Evolutionary conservation across 805 yeast genomes (phyloP).

Genomic region (Jamesozyma spencerorum): DNA sequence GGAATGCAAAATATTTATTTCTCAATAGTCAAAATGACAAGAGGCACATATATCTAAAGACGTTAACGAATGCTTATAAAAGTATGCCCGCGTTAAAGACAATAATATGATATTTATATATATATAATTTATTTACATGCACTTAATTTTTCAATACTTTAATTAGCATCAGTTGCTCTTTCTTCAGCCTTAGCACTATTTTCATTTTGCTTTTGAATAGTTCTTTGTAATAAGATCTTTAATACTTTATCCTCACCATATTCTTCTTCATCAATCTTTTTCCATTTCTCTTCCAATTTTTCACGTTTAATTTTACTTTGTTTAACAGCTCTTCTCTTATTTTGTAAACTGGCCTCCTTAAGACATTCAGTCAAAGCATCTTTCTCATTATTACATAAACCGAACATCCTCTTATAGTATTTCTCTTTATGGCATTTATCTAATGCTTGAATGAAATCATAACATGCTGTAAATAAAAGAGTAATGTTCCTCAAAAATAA

Average conservation of each 20-base stretch:
- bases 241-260: constrained; percentile 69
- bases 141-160: background rate
- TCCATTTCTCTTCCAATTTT: constrained; percentile 46
- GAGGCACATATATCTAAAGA: constrained; percentile 28
- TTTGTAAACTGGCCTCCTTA: constrained; percentile 61
- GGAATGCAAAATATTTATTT: constrained; percentile 35
- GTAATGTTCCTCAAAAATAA: background rate
- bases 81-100: constrained; percentile 3
- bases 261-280: constrained; percentile 61
- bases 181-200: background rate
- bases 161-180: background rate
- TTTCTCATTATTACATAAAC: constrained; percentile 77
- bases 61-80: constrained; percentile 22
- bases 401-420: constrained; percentile 61
- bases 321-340: constrained; percentile 45
- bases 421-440: constrained; percentile 79
- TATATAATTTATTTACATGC: background rate
- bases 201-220: background rate
- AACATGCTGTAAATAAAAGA: constrained; percentile 44
- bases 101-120: background rate
- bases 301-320: constrained; percentile 49
- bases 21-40: constrained; percentile 31
- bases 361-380: constrained; percentile 72
- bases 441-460: constrained; percentile 72
- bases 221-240: constrained; percentile 50